Evolutionary conservation across 2,329 filamentous ascomycete species (phyloP), one percentile per base, ranked within the genome.

Genomic region (Aspergillus vadensis): DNA sequence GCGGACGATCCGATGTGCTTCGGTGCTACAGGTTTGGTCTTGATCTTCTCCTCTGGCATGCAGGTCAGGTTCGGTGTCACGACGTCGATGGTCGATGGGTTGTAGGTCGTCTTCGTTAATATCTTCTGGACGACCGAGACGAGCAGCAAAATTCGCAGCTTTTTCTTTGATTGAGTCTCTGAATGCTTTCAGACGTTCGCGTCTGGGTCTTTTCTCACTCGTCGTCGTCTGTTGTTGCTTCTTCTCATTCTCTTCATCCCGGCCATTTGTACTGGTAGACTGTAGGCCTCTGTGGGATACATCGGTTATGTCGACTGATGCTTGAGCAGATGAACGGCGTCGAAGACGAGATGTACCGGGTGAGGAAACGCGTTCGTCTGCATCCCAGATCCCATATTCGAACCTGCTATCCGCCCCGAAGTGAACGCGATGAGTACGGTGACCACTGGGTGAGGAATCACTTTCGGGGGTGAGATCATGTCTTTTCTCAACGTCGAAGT

Each of bases 81-180:
- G 53, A 17, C 53, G 53, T 7, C 53, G 53, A 17, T 55, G 30
- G 39, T 55, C 53, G 25, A 55, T 55, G 17, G 53, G 53, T 7
- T 55, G 53, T 17, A 55, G n/a, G 39, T 55, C 53, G 36, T 55
- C 53, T 32, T 55, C 53, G 15, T 25, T 32, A 27, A 50, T 50
- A 15, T 55, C 53, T 4, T 43, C 43, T 12, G 53, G 53, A 19
- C 53, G 53, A 19, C 53, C 53, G 25, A 55, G 53, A 9, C 53
- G 53, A 36, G 53, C 53, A 47, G 53, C 53, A n/a, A 43, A 23
- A 3, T 36, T 15, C 21, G 41, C 25, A 1, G 53, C 30, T n/a
- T 55, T 55, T n/a, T 12, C 10, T 15, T 47, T 55, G 53, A 55
- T 32, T 9, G 39, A 27, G 21, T 55, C 39, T 10, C 39, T 43